Base-by-base conservation (phyloP, 352 stramenopile species). In the Phytophthora capsici region DNA sequence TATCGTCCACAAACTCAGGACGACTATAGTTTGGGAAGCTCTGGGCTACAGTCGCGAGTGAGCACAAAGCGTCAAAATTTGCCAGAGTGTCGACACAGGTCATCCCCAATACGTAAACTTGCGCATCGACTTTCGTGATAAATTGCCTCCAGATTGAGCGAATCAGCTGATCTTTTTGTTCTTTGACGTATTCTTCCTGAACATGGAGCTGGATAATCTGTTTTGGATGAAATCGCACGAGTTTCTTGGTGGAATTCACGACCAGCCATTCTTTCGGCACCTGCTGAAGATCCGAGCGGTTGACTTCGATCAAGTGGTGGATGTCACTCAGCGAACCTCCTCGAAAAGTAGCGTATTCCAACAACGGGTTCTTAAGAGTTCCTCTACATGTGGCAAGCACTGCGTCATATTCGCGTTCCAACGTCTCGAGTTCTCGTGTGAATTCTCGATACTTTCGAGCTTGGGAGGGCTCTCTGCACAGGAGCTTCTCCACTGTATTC, bases 11-110 rank as follows among this genome's bases (percentile, higher is more conserved):
- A 17, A 84, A 71, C 17, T 57, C 16, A 32, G 75, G 75, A 8
- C 61, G 40, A 0, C 20, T 41, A 46, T 89, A 94, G 20, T 82
- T 83, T 1, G 82, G 81, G 9, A 72, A 68, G 3, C 80, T 69
- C 30, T 65, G 64, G 16, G 73, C 75, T 3, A 91, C 66, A 0
- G 68, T 75, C 5, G 81, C 78, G 0, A 96, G 72, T 8, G 84
- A 88, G n/a, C 65, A 78, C 7, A 93, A 38, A 1, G 77, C 82
- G 52, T 96, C 88, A n/a, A 95, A 51, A 1, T 61, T 69, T 1
- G 76, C 82, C 30, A 92, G 34, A 19, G 72, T 70, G 19, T 82
- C 69, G 14, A 90, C 71, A 7, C 60, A 77, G 2, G 63, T 57
- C 49, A 88, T 85, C 6, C 57, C 62, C 7, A 51, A 43, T n/a